Percentiles rank a stretch among this genome's conserved stretches.
Evolutionary conservation across 768 basidiomycete genomes (phyloP).

Genomic region (Boletus eberwhitei): DNA sequence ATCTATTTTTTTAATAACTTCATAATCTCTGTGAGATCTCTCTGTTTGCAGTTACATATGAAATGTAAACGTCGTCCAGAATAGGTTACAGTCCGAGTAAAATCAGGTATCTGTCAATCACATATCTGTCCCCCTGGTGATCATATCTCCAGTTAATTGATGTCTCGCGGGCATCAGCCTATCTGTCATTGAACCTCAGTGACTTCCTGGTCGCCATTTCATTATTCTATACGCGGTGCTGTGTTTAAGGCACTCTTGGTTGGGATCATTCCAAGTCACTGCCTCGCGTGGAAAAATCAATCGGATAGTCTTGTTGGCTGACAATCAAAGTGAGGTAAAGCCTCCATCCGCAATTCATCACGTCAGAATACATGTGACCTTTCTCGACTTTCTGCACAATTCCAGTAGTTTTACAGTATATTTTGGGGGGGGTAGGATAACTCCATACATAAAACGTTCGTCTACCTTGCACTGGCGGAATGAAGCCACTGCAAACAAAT

Average conservation of each 20-base stretch:
- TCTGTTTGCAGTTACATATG: neutral
- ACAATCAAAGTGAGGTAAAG: neutral
- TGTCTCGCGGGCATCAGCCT: neutral
- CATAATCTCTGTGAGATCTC: too few species aligned
- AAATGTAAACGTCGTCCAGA: neutral
- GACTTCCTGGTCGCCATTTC: neutral
- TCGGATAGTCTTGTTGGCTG: neutral
- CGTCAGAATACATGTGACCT: neutral
- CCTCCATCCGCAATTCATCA: neutral
- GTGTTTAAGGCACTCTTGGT: neutral
- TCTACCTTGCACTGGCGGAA: neutral
- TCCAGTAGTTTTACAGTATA: neutral
- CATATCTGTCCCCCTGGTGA: neutral
- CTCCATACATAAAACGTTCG: neutral
- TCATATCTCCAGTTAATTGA: neutral
- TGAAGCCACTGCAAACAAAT: neutral
- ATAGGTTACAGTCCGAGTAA: too few species aligned
- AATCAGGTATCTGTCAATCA: neutral
- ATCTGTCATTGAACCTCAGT: neutral
- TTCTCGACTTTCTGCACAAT: neutral
- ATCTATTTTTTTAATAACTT: neutral
- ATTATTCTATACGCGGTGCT: neutral
- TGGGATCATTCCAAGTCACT: neutral
- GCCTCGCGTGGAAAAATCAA: neutral
- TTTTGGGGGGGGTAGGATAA: neutral